These are phyloP conservation scores for Phaeotremella fagi DNA, from an alignment of 768 basidiomycete genomes.

Conservation along the genomic window DNA sequence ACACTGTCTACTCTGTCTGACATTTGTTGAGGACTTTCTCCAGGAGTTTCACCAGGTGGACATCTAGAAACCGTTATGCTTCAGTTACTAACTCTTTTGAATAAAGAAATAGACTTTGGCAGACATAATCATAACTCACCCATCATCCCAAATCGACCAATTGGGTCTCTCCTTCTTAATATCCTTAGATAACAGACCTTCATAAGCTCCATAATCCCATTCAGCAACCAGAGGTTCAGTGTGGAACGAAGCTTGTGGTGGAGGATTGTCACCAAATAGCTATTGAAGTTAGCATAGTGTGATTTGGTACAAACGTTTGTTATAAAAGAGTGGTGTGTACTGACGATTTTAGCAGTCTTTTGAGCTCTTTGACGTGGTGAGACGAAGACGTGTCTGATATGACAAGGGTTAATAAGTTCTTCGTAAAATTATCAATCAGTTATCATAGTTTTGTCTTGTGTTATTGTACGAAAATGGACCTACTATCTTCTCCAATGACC, in stretches of 20 bases:
- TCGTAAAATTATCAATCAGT: too few species aligned
- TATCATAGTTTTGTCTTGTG: too few species aligned
- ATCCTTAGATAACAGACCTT: constrained; percentile 74
- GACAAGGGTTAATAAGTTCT: constrained; percentile 75
- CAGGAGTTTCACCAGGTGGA: constrained; percentile 57
- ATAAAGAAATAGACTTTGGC: too few species aligned
- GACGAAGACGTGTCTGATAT: constrained; percentile 68
- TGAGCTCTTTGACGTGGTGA: constrained; percentile 86
- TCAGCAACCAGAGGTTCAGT: constrained; percentile 52
- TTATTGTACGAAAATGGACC: constrained; percentile 48
- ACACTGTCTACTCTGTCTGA: constrained; percentile 68
- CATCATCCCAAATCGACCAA: constrained; percentile 85
- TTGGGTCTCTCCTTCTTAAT: constrained; percentile 59
- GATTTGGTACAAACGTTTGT: too few species aligned
- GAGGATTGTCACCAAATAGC: constrained; percentile 42
- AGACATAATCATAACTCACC: too few species aligned
- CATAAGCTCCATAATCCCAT: constrained; percentile 87
- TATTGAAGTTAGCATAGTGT: too few species aligned
- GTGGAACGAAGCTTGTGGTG: constrained; percentile 22
- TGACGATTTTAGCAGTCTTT: constrained; percentile 68
- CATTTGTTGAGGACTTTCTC: constrained; percentile 80
- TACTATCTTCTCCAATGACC: constrained; percentile 73
- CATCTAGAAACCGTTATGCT: constrained; percentile 55
- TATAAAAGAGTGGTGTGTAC: too few species aligned
- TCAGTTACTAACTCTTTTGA: constrained; percentile 15